Evolutionary conservation across 331 rosid species (phyloP), one percentile per base, ranked within the genome.

Genomic region (Rosa hybrid): DNA sequence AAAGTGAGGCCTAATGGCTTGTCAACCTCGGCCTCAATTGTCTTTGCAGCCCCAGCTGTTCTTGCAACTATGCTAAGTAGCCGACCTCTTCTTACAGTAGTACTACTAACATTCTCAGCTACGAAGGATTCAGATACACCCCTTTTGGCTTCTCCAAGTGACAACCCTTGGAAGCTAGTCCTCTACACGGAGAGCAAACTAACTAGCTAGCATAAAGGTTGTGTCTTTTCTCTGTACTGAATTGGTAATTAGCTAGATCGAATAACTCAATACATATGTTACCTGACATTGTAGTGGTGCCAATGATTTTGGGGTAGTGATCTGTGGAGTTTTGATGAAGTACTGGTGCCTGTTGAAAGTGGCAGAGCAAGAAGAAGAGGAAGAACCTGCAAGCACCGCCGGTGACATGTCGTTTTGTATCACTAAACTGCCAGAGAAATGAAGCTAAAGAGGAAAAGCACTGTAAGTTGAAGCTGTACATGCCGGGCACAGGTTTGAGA

Each of bases 1-100:
- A 96, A 82, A 69, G 99, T 93, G 84, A 96, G 97, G 64, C 99
- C 99, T 78, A 96, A 91, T 57, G 99, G 99, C 87, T 96, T 96
- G 78, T 96, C 99, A 65, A 96, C 98, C 41, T 96, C 99, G 5
- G 14, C 98, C 87, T 96, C 99, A 30, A 96, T 89, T 41, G 80
- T 77, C 92, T 93, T 96, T 2, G 98, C 76, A 77, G 98, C 96
- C 12, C 98, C 98, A 34, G 99, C 92, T 65, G 99, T 88, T 81
- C 45, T 93, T 18, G 99, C 97, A 12, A 85, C 71, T 74, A 93
- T 82, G 70, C 83, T 75, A 68, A 91, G 46, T 41, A 65, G 86
- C 68, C 89, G 27, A 17, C 27, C 85, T 75, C 88, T 85, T 82
- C 81, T 79, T 12, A 41, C 44, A 59, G 72, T 78, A 60, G 78